Percentiles rank a stretch among this genome's conserved stretches.
Conservation (phyloP, 768 basidiomycete species). For the Pseudohyphozyma bogoriensis region DNA sequence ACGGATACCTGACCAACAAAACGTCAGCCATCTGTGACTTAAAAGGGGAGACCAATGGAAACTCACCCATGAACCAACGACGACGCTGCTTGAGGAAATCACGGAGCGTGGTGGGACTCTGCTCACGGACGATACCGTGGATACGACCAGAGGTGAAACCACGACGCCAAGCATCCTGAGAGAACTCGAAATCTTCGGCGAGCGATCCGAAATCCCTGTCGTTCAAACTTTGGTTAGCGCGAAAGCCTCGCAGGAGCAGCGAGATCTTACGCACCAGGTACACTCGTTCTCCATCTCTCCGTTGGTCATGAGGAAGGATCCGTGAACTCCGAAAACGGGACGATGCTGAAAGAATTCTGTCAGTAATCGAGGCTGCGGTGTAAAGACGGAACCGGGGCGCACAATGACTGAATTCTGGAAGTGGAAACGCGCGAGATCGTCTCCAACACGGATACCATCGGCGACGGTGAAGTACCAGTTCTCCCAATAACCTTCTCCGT, state of each 20-base stretch:
- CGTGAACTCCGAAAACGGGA: conserved; percentile 37
- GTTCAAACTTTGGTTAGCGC: no score
- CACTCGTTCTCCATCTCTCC: conserved; percentile 37
- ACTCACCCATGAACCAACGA: conserved; percentile 37
- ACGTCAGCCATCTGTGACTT: no score
- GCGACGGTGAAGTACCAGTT: conserved; percentile 38
- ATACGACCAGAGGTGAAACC: conserved; percentile 36
- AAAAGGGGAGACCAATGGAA: no score
- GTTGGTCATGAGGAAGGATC: conserved; percentile 36
- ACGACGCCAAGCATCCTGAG: conserved; percentile 36
- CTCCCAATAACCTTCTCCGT: conserved; percentile 35
- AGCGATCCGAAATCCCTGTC: conserved; percentile 34
- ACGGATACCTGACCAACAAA: no score
- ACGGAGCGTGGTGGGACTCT: conserved; percentile 34
- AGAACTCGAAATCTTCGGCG: conserved; percentile 38
- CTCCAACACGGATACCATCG: conserved; percentile 36
- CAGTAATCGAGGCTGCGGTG: not conserved
- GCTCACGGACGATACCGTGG: conserved; percentile 36
- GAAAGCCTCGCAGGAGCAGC: not conserved
- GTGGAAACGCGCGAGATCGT: conserved; percentile 37
- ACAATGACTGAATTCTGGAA: conserved; percentile 35
- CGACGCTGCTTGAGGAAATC: conserved; percentile 39
- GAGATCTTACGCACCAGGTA: conserved; percentile 25
- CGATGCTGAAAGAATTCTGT: conserved; percentile 6
- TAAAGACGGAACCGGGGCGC: not conserved